Conservation (phyloP, 345 rosid species). For the Alliaria petiolata region DNA sequence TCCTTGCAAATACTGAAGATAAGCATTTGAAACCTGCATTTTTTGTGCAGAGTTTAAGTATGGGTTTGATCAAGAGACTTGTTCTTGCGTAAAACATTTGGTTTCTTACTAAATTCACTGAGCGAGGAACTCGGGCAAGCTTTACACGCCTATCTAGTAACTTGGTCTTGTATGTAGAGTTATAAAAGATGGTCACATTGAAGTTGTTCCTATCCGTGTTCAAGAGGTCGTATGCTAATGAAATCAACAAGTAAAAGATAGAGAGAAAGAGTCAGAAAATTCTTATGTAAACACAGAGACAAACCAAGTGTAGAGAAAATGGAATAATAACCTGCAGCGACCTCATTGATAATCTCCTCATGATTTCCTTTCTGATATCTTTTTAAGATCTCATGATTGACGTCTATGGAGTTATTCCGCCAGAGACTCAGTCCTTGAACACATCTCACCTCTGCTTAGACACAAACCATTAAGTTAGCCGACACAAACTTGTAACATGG, state of each 20-base stretch:
- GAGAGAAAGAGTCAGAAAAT: conserved; percentile 8
- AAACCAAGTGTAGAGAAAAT: conserved; percentile 6
- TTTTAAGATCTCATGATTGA: conserved; percentile 65
- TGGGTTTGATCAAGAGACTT: conserved; percentile 30
- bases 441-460: conserved; percentile 19
- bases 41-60: conserved; percentile 29
- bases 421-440: conserved; percentile 52
- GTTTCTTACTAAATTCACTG: conserved; percentile 70
- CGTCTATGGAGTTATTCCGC: conserved; percentile 57
- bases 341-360: conserved; percentile 55
- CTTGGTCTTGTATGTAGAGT: conserved; percentile 50
- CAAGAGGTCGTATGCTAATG: conserved; percentile 78
- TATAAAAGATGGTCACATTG: conserved; percentile 79
- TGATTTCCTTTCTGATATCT: conserved; percentile 66
- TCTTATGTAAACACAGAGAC: not conserved
- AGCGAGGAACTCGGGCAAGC: conserved; percentile 65
- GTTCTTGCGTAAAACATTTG: not conserved
- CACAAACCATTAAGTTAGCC: not conserved
- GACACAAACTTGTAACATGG: not conserved
- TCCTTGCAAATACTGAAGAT: conserved; percentile 57
- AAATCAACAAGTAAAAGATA: conserved; percentile 19
- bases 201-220: conserved; percentile 52
- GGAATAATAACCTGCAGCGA: conserved; percentile 61
- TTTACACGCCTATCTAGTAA: not conserved
- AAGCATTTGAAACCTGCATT: conserved; percentile 77